Base-by-base conservation (phyloP, 176 grass and related monocot genomes). In the Leersia perrieri region DNA sequence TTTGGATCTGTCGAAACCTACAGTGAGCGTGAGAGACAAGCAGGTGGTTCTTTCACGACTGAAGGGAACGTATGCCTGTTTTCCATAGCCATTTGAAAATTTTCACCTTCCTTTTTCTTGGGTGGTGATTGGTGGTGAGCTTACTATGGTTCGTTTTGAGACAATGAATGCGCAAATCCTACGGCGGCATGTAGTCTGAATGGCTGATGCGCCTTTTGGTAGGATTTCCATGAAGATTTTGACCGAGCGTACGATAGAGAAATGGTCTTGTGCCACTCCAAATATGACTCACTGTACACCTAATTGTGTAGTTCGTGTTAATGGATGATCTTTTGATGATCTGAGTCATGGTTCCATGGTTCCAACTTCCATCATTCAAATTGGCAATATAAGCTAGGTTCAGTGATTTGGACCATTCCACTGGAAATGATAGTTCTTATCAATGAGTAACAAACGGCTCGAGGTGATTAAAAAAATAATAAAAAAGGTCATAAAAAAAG, bases 1-100 rank as follows among this genome's bases (percentile, higher is more conserved):
- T 73, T 77, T 93, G 68, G 87, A 95, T 79, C 83, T 98, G 72
- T 88, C 90, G 12, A 98, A 93, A 84, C 92, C 91, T 27, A 88
- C 89, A 75, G 26, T 91, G 55, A 75, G 64, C 44, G 82, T 81
- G 47, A 10, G 31, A 22, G 81, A 91, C 63, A 95, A 98, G 82
- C 65, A 91, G 58, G 69, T 65, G 20, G 78, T 73, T 73, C 29
- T 77, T 32, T 40, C 41, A 64, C 58, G 75, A 13, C 27, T 77
- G 33, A 77, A 77, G 60, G 53, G 53, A 58, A 58, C 53, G 53
- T 58, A 58, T 7, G 53, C 13, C 53, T 58, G 53, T 22, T 58
- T 58, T 58, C 53, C 53, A 25, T 58, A 58, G 53, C 53, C 53
- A 23, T n/a, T 14, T 45, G 42, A 41, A 41, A 41, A 41, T 22